Base-by-base conservation (phyloP, 2,329 filamentous ascomycete species). In the Lecanosticta acicola region DNA sequence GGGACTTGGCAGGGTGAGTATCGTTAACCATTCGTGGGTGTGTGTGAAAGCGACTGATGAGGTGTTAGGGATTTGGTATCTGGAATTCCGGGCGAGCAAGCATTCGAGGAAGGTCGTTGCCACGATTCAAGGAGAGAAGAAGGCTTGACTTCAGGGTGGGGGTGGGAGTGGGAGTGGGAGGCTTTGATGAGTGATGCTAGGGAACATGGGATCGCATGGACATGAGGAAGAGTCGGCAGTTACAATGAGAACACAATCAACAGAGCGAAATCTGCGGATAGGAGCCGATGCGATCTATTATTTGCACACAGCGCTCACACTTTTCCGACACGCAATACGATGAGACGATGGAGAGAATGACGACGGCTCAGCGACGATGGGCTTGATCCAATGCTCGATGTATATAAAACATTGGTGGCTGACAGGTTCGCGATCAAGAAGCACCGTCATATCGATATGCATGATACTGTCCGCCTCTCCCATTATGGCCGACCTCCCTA, bases 51-150 rank as follows among this genome's bases (percentile, higher is more conserved):
- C 11, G 24, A 29, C 24, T 29, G 24, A 5, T 29, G 7, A 11
- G 11, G 11, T n/a, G n/a, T n/a, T 11, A 29, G 24, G 93, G 0
- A 91, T 97, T 49, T 97, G 87, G 86, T 94, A 94, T 67, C 71
- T 96, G 54, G 93, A 97, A 69, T 97, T 97, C 66, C 77, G 91
- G 46, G 78, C 73, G 2, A 73, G 73, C 57, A 87, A 80, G 68
- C 90, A 96, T 68, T 75, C 80, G 53, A 79, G 93, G 60, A 85
- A 81, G 64, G 79, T 97, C 10, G 83, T 98, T 51, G 91, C 91
- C 43, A 97, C 93, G 1, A 94, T 97, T 51, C 90, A 97, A 68
- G 93, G 91, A 35, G 86, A 96, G 71, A 81, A 78, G 71, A 50
- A 43, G 41, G n/a, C n/a, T n/a, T 56, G 53, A 56, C 42, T 52